Evolutionary conservation across 164 flowering plant species (phyloP), one percentile per base, ranked within the genome.

Genomic region (Berberis vulgaris): DNA sequence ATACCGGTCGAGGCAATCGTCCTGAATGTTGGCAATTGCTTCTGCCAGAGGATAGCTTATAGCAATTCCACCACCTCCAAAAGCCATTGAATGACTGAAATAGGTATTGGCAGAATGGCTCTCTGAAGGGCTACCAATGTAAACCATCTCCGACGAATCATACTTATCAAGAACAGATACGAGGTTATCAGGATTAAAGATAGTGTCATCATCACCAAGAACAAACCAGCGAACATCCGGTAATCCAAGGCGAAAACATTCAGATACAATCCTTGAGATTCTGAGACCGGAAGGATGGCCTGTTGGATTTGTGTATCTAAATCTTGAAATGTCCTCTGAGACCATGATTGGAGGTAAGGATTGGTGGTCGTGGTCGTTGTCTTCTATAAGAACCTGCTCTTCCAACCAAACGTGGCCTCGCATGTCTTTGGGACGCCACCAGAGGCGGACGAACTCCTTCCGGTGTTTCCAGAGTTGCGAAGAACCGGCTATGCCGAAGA

Each of bases 61-160:
- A 26, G 84, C 87, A 13, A 85, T 79, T 5, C 90, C 86, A 0
- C 87, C 90, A 12, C 90, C 90, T 3, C 87, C 90, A 63, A 78
- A 85, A 1, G 84, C 87, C 90, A 81, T 83, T 10, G 74, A 68
- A 64, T 81, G 82, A 57, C 85, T 80, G 69, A 81, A 81, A 65
- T 81, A 81, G 5, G 79, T 67, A 64, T 85, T 81, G 5, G 85
- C 85, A 40, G 84, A 80, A 66, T 83, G 87, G 56, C 85, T 81
- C 77, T 85, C 86, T 0, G 90, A 85, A 0, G 83, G 73, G 47
- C 74, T 68, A 2, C 90, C 90, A 4, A 85, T 69, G 59, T 85
- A 85, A 43, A 77, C 67, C 85, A 83, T 80, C 78, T 81, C 78
- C 1, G 70, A 46, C 0, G 67, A 45, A 67, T 85, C 82, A 52